Evolutionary conservation across 805 yeast species (phyloP), one percentile per base, ranked within the genome.

Genomic region (Zygosaccharomyces gambellarensis): DNA sequence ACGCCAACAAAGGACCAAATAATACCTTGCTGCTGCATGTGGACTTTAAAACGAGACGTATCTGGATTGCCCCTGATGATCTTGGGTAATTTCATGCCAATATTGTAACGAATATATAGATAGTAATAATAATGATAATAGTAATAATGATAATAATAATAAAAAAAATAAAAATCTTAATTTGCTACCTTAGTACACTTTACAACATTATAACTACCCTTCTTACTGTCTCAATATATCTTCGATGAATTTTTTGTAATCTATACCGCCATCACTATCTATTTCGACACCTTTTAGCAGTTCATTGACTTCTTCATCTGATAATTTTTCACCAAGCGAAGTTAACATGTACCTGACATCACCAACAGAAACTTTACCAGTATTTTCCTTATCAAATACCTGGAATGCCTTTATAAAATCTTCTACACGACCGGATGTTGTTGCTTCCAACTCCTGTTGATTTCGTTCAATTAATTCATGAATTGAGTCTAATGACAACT

Each of bases 61-160:
- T 92, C 94, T 70, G 97, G 97, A 7, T 84, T 92, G 46, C 99
- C 99, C 12, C 85, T 94, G 89, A 90, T 92, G 95, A 85, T 94
- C 21, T 79, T 92, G 30, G 98, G 97, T 14, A 94, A 89, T 63
- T 92, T 92, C 64, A 72, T 92, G 58, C 98, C 97, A 0, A 83
- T 88, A 25, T 38, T 51, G 28, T 48, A 46, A 46, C 17, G 41
- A 34, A 31, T 48, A 34, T 47, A 31, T 34, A 30, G 9, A 25
- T 25, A 8, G 9, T 17, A 25, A 25, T 25, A 8, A 25, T 6
- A 25, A 6, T 6, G 28, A 25, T 6, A 6, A 25, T 5, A 25
- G 1, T 25, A 25, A 8, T 6, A 25, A 25, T 5, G 9, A 25
- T 25, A 25, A 25, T 17, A 17, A 17, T 17, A 25, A 25, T 25